Base-by-base conservation (phyloP, 73 alveolate species). In the Paramecium sonneborni region DNA sequence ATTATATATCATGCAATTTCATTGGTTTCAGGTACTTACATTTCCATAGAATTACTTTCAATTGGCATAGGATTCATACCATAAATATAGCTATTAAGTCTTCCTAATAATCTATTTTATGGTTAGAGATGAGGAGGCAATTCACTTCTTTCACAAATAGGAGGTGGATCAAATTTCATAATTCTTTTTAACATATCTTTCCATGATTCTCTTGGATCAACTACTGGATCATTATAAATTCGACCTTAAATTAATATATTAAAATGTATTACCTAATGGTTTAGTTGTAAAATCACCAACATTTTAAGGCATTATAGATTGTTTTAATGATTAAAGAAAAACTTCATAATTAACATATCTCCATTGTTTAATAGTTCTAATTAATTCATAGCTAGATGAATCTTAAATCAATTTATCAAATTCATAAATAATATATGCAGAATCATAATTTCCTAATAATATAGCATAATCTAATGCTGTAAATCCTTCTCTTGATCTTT, bases 161-260 rank as follows among this genome's bases (percentile, higher is more conserved):
- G 87, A 15, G 93, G 93, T 14, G 79, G 76, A 26, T 58, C 93
- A 35, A 86, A 86, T 62, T 86, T 74, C 32, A 57, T 57, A 30
- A 57, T 58, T 86, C 93, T 86, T 23, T 86, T 86, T 1, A 86
- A 30, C 76, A 86, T 57, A 14, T 86, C 9, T 5, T 38, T 26
- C 87, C 93, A 86, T 1, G 87, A 35, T 86, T 86, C 87, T 57
- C 93, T 70, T 57, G 93, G 93, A 32, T 86, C 87, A 57, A 86
- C 37, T 11, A 86, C 93, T 28, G 93, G 87, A 58, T 86, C 93
- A 52, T 24, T 26, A 23, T 57, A 57, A 24, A 57, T 52, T 24
- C 74, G 58, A 57, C 58, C 86, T 86, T 3, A 30, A 23, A 2
- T 28, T 35, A 35, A 35, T 35, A 35, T 2, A 35, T 35, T 35